Conservation (phyloP, 2,329 filamentous ascomycete species). For the Hypoxylon sp. region DNA sequence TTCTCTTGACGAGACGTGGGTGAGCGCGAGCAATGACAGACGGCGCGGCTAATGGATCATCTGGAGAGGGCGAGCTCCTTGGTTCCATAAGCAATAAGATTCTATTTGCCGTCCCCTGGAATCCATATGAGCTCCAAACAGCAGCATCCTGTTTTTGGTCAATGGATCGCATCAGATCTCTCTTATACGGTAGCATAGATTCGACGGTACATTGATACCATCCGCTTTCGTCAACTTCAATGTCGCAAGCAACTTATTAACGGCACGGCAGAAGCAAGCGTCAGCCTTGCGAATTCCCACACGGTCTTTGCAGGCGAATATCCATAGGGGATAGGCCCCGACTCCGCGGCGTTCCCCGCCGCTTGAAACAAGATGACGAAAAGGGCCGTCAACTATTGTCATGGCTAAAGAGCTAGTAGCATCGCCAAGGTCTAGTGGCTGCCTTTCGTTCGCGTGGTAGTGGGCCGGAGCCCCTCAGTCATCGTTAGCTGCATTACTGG, state of each 20-base stretch:
- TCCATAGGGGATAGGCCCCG: slow-evolving; percentile 23
- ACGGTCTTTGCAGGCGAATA: slow-evolving; percentile 11
- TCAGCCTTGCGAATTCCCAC: slow-evolving; percentile 37
- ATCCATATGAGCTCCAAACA: slow-evolving; percentile 9
- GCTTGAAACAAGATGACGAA: slow-evolving; percentile 41
- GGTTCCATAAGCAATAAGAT: slow-evolving; percentile 16
- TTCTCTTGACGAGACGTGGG: slow-evolving; percentile 28
- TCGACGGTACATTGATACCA: slow-evolving; percentile 23
- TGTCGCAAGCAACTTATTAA: neutral
- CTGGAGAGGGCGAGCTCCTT: slow-evolving; percentile 34
- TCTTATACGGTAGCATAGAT: slow-evolving; percentile 22
- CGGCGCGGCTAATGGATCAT: slow-evolving; percentile 34
- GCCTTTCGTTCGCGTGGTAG: slow-evolving; percentile 40
- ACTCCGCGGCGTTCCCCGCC: slow-evolving; percentile 37
- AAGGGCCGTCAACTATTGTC: slow-evolving; percentile 31
- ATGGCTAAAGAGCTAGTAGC: slow-evolving; percentile 34
- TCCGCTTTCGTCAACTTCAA: slow-evolving; percentile 26
- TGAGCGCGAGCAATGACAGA: slow-evolving; percentile 8
- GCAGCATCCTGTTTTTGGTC: slow-evolving; percentile 26
- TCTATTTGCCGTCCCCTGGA: slow-evolving; percentile 23
- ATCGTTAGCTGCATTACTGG: slow-evolving; percentile 34
- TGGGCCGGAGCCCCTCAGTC: slow-evolving; percentile 32
- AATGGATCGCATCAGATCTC: slow-evolving; percentile 28
- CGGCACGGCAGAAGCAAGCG: slow-evolving; percentile 20
- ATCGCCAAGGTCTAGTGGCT: slow-evolving; percentile 30